These are phyloP conservation scores for Wickerhamomyces sp. DNA, from an alignment of 1,139 yeast species.

Conservation along the genomic window DNA sequence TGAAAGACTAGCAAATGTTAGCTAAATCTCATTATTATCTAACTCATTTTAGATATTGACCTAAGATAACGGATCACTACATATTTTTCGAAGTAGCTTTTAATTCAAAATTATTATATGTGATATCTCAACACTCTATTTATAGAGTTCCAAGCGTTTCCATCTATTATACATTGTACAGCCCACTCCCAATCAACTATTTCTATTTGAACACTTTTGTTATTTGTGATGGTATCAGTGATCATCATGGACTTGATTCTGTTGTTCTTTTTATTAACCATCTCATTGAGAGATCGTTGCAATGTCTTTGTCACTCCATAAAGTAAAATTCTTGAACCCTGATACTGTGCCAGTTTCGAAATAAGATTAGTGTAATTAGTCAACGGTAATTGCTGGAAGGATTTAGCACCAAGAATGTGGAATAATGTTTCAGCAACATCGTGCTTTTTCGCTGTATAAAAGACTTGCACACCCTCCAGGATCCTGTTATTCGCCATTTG, in stretches of 20 bases:
- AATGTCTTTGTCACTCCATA: slow-evolving; percentile 15
- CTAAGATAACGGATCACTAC: too few relatives aligned
- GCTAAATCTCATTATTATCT: too few relatives aligned
- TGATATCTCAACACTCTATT: background rate
- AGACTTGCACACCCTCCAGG: slow-evolving; percentile 30
- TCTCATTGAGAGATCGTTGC: slow-evolving; percentile 4
- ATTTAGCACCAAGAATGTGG: slow-evolving; percentile 42
- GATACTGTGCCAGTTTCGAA: background rate
- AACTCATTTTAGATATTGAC: too few relatives aligned
- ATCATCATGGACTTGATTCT: slow-evolving; percentile 5
- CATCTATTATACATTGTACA: slow-evolving; percentile 65
- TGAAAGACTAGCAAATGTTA: too few relatives aligned
- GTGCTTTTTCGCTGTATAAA: slow-evolving; percentile 29
- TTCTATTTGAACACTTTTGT: slow-evolving; percentile 16
- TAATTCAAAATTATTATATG: too few relatives aligned
- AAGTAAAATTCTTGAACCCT: slow-evolving; percentile 6
- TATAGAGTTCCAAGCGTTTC: slow-evolving; percentile 22
- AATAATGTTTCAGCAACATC: slow-evolving; percentile 42
- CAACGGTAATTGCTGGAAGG: slow-evolving; percentile 15
- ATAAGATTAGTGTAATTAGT: slow-evolving; percentile 13
- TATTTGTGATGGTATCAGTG: slow-evolving; percentile 3
- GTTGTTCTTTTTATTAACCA: slow-evolving; percentile 1
- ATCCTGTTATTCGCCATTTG: slow-evolving; percentile 41
- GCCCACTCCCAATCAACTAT: slow-evolving; percentile 69
- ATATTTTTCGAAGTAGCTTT: too few relatives aligned